Evolutionary conservation across 176 grass and related monocot species (phyloP), one percentile per base, ranked within the genome.

Genomic region (Microstegium vimineum): DNA sequence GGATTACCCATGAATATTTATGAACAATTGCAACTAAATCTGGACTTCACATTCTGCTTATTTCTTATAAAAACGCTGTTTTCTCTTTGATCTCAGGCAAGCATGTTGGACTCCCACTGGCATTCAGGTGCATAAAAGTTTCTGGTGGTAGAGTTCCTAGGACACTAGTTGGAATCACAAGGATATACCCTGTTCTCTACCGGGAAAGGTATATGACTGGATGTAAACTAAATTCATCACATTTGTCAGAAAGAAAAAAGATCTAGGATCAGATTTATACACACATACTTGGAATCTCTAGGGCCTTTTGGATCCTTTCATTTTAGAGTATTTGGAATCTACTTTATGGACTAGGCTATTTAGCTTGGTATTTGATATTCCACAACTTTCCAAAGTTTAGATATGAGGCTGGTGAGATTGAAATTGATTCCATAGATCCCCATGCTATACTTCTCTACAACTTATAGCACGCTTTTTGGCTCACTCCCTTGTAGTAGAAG

Each of bases 101-200:
- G 76, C 75, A 81, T 79, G 43, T 81, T 84, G 86, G 90, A 27
- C 77, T 80, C 51, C 92, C 95, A 84, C 74, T 94, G 77, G 88
- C 95, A 73, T 98, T 98, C 79, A 92, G 70, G 17, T 98, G 92
- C 75, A 90, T 98, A 66, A 94, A 94, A 90, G 75, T 59, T 77
- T 89, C 84, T 17, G 95, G 95, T 65, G 95, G 95, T 75, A 89
- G 70, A 75, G 77, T 94, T 61, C 92, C 95, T 41, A 89, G 68
- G 88, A 93, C 95, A 73, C 86, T 98, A 76, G 82, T 93, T 34
- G 95, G 95, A 62, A 69, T 98, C 51, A 83, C 86, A 86, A 93
- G 89, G 82, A 86, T 94, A 71, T 98, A 98, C 84, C 95, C 95
- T 61, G 22, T 98, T 82, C 33, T 93, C 13, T 94, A 93, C 78